phyloP scores from a whole-genome alignment of 2,329 filamentous ascomycete genomes.

The Akanthomyces lecanii region DNA sequence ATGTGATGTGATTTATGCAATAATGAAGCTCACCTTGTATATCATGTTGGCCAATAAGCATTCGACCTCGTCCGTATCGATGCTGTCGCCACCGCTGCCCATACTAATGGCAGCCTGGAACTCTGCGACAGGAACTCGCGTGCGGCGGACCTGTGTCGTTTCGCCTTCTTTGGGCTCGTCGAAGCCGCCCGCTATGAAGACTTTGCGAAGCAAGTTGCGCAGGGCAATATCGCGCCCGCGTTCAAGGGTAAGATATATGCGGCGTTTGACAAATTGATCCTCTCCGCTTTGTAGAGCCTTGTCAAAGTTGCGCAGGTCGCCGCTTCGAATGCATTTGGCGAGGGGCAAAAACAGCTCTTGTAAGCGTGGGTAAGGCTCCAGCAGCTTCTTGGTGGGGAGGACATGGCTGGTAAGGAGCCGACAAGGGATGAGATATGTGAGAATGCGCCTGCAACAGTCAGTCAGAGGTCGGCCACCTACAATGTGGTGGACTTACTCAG shows the following conservation, averaged over 20 bases:
- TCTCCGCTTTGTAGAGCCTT: constrained; percentile 74
- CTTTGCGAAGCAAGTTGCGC: constrained; percentile 86
- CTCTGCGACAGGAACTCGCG: constrained; percentile 75
- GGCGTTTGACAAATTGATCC: constrained; percentile 86
- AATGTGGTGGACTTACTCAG: constrained; percentile 59
- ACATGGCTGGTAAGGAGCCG: constrained; percentile 84
- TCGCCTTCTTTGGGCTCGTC: constrained; percentile 70
- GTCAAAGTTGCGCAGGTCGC: constrained; percentile 81
- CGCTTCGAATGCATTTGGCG: constrained; percentile 71
- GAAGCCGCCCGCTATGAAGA: constrained; percentile 80
- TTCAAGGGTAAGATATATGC: constrained; percentile 93
- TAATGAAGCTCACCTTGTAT: constrained; percentile 69
- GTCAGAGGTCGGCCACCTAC: neutral
- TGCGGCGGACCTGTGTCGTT: constrained; percentile 60
- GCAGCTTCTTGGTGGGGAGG: constrained; percentile 67
- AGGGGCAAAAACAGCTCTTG: constrained; percentile 76
- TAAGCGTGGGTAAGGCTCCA: constrained; percentile 71
- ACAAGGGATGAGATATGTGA: constrained; percentile 93
- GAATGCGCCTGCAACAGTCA: constrained; percentile 62
- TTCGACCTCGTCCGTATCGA: constrained; percentile 91
- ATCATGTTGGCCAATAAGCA: constrained; percentile 95
- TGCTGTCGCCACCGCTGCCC: constrained; percentile 57
- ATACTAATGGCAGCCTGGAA: constrained; percentile 82
- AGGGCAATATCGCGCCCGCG: constrained; percentile 86
- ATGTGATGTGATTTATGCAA: neutral